Conservation (phyloP, 179 eudicot genomes). For the Heliamphora pulchella region DNA sequence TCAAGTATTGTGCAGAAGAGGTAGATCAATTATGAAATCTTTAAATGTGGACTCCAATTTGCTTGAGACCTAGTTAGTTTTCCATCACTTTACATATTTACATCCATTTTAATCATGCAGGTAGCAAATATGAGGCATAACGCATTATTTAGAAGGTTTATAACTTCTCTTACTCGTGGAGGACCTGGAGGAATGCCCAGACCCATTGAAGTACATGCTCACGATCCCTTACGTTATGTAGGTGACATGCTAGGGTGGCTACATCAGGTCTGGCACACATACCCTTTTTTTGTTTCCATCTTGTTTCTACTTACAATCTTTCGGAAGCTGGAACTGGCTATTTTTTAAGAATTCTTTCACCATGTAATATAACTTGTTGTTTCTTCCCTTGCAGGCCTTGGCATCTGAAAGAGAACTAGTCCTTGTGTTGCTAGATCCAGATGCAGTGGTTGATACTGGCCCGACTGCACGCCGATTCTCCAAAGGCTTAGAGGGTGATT, state of each 20-base stretch:
- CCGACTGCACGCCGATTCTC: slow-evolving; percentile 63
- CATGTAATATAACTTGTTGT: background rate
- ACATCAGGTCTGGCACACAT: slow-evolving; percentile 59
- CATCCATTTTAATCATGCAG: slow-evolving; percentile 28
- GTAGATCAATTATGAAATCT: slow-evolving; percentile 27
- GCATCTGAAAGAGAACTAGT: slow-evolving; percentile 99
- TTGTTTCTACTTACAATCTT: slow-evolving; percentile 1
- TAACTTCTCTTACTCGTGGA: slow-evolving; percentile 98
- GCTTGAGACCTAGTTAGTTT: background rate
- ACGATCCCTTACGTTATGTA: slow-evolving; percentile 95
- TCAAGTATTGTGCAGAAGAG: slow-evolving; percentile 99
- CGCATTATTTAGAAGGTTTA: slow-evolving; percentile 89
- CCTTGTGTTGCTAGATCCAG: slow-evolving; percentile 88
- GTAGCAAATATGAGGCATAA: slow-evolving; percentile 98
- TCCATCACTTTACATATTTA: background rate
- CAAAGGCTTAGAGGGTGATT: slow-evolving; percentile 43
- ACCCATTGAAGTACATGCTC: slow-evolving; percentile 99
- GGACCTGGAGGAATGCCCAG: slow-evolving; percentile 99
- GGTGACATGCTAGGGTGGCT: slow-evolving; percentile 99
- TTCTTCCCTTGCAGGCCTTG: slow-evolving; percentile 55
- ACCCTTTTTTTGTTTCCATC: background rate
- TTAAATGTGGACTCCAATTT: background rate
- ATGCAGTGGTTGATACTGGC: slow-evolving; percentile 69
- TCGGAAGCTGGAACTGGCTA: background rate
- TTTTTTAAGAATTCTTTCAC: background rate